Conservation (phyloP, 164 flowering plant species). For the Vitis vinifera region DNA sequence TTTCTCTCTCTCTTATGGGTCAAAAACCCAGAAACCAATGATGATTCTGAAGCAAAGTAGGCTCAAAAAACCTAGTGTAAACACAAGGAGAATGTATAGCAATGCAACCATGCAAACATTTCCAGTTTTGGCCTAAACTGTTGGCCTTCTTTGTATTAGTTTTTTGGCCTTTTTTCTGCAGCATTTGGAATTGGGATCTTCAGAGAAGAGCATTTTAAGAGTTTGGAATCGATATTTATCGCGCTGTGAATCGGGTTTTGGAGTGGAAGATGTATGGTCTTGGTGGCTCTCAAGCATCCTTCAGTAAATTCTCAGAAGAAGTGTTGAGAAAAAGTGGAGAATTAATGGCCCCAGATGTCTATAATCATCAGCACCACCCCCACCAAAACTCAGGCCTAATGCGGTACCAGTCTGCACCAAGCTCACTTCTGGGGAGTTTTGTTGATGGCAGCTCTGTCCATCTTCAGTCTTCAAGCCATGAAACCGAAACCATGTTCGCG, state of each 20-base stretch:
- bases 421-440: slow-evolving; percentile 35
- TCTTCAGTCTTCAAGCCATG: slow-evolving; percentile 30
- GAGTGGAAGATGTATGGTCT: background rate
- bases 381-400: slow-evolving; percentile 26
- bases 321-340: slow-evolving; percentile 18
- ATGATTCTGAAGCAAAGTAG: too few relatives aligned
- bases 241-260: background rate
- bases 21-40: too few relatives aligned
- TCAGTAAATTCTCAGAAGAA: slow-evolving; percentile 10
- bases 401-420: slow-evolving; percentile 55
- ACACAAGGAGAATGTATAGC: too few relatives aligned
- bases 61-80: too few relatives aligned
- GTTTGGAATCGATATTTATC: too few relatives aligned
- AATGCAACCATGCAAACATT: too few relatives aligned
- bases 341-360: slow-evolving; percentile 17
- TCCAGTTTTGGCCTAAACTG: too few relatives aligned
- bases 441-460: slow-evolving; percentile 14
- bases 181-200: too few relatives aligned
- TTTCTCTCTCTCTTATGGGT: too few relatives aligned
- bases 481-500: slow-evolving; percentile 17
- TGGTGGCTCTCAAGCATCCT: slow-evolving; percentile 5
- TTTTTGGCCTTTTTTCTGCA: too few relatives aligned
- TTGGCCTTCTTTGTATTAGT: too few relatives aligned
- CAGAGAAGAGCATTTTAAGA: too few relatives aligned
- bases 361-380: slow-evolving; percentile 1